phyloP scores from a whole-genome alignment of 257 asterid genomes.

The Craterostigma plantagineum region DNA sequence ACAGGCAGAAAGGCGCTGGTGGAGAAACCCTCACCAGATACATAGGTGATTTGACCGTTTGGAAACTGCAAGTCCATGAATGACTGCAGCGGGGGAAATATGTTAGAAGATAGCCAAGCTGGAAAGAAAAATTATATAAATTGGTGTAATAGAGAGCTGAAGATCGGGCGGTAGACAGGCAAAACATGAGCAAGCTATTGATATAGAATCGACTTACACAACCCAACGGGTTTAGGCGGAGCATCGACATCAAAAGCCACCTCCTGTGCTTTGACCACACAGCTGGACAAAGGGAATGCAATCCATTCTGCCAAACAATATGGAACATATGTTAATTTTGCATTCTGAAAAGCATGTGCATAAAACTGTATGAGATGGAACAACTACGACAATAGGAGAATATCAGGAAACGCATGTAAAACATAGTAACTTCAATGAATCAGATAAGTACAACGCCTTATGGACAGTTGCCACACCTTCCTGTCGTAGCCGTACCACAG shows the following conservation, averaged over 20 bases:
- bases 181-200: no score
- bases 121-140: no score
- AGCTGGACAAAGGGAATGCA: conserved; percentile 98
- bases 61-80: conserved; percentile 98
- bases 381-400: not conserved
- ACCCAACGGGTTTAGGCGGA: conserved; percentile 79
- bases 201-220: conserved; percentile 42
- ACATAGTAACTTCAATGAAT: not conserved
- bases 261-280: conserved; percentile 96
- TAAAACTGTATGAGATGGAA: no score
- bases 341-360: not conserved
- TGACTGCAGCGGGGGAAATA: conserved; percentile 31
- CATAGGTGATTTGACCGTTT: conserved; percentile 81
- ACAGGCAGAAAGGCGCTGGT: conserved; percentile 80
- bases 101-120: conserved; percentile 1
- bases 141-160: no score
- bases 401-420: conserved; percentile 4
- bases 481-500: conserved; percentile 98
- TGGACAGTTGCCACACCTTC: conserved; percentile 39
- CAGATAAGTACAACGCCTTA: not conserved
- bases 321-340: not conserved
- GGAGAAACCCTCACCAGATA: conserved; percentile 88
- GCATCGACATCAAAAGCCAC: conserved; percentile 96
- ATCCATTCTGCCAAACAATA: conserved; percentile 40
- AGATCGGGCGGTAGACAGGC: no score